These are phyloP conservation scores for Claviceps monticola DNA, from an alignment of 2,329 filamentous ascomycete genomes.

Conservation along the genomic window DNA sequence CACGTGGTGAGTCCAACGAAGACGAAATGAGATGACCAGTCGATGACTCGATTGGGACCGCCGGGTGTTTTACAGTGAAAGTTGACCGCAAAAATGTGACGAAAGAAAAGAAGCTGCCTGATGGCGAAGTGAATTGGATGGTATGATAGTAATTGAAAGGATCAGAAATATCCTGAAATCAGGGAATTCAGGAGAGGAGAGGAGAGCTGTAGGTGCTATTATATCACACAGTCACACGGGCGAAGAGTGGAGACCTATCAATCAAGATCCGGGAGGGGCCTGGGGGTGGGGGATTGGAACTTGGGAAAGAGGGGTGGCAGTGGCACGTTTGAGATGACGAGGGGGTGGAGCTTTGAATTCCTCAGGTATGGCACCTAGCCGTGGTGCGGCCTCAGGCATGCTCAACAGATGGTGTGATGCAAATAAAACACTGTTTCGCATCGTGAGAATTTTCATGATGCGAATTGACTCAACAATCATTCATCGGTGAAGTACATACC, in stretches of 20 bases:
- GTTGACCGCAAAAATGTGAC: neutral
- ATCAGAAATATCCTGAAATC: neutral
- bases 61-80: neutral
- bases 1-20: neutral
- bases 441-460: neutral
- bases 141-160: neutral
- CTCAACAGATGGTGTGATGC: too few relatives aligned
- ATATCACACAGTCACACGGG: slow-evolving; percentile 13
- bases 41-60: neutral
- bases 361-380: neutral
- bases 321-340: neutral
- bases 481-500: neutral
- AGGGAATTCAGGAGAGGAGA: slow-evolving; percentile 1
- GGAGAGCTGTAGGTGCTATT: slow-evolving; percentile 7
- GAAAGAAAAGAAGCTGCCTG: neutral
- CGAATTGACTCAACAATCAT: too few relatives aligned
- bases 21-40: neutral
- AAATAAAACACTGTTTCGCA: neutral
- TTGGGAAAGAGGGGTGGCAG: neutral
- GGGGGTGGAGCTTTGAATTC: neutral
- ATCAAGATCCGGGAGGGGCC: neutral
- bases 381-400: too few relatives aligned
- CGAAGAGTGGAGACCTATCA: slow-evolving; percentile 9
- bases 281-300: neutral
- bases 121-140: slow-evolving; percentile 5